Evolutionary conservation across 306 rosid species (phyloP).

Genomic region (Pachyrhizus erosus): DNA sequence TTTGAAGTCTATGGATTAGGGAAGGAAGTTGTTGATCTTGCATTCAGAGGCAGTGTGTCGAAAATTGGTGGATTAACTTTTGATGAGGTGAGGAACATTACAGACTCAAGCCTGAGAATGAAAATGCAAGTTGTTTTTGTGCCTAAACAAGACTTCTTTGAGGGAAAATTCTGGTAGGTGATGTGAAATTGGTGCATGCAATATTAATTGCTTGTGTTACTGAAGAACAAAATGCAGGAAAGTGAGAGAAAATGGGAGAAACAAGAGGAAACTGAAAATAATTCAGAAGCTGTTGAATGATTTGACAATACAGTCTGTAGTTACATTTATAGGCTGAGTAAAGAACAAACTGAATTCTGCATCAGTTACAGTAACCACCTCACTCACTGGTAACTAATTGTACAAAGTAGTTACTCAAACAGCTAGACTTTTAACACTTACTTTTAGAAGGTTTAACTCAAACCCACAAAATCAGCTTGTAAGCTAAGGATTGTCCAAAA

Average conservation of each 20-base stretch:
- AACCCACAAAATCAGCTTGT: too few relatives aligned
- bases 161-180: neutral
- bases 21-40: conserved; percentile 84
- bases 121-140: conserved; percentile 22
- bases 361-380: neutral
- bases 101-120: conserved; percentile 32
- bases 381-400: neutral
- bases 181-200: conserved; percentile 4
- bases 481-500: too few relatives aligned
- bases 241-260: neutral
- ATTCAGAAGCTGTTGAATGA: neutral
- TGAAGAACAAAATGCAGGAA: neutral
- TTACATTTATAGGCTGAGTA: neutral
- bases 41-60: conserved; percentile 91
- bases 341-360: neutral
- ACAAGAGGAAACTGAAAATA: neutral
- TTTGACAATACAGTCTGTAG: neutral
- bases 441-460: too few relatives aligned
- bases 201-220: neutral
- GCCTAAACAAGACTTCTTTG: neutral
- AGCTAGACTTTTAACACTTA: neutral
- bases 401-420: neutral
- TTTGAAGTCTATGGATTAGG: conserved; percentile 97
- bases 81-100: conserved; percentile 82
- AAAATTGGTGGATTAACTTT: conserved; percentile 93